Evolutionary conservation across 345 rosid species (phyloP), one percentile per base, ranked within the genome.

Genomic region (Salix caprea): DNA sequence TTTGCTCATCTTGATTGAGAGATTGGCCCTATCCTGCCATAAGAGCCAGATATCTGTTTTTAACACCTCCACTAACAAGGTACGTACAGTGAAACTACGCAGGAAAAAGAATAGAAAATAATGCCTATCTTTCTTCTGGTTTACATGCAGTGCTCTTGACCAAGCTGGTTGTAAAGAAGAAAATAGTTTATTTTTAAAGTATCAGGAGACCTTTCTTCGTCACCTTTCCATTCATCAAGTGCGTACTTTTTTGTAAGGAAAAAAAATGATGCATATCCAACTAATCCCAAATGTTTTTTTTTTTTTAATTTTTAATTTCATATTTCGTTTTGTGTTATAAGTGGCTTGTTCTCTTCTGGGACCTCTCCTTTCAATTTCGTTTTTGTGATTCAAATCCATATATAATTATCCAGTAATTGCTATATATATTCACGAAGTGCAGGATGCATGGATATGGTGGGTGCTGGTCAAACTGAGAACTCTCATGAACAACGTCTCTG

Each of bases 391-490:
- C 67, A 69, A 64, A 77, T 12, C 72, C 70, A 82, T 40, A 40
- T 40, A 40, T 82, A 70, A 82, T 36, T 36, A 5, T 73, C 88
- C 84, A 85, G 69, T 75, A 78, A 52, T 26, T 42, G 26, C 64
- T 67, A 34, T 34, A 67, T 67, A 70, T 56, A 37, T 46, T 9
- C 19, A 16, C 34, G 70, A 74, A 71, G 62, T n/a, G 5, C n/a
- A 69, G 65, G 76, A 26, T 48, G 69, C 77, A 39, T 48, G 69
- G 67, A 8, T 52, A 73, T 15, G n/a, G 54, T 44, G n/a, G 40
- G 78, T 65, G 74, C 72, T 69, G 11, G 32, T 69, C 74, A 52
- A 66, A 75, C 61, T 72, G 78, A 24, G 34, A 2, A 36, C 37
- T n/a, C 58, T 70, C 34, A 4, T 54, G 37, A 36, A 36, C 28